phyloP scores from a whole-genome alignment of 2,329 filamentous ascomycete species.

The Orbilia javanica region DNA sequence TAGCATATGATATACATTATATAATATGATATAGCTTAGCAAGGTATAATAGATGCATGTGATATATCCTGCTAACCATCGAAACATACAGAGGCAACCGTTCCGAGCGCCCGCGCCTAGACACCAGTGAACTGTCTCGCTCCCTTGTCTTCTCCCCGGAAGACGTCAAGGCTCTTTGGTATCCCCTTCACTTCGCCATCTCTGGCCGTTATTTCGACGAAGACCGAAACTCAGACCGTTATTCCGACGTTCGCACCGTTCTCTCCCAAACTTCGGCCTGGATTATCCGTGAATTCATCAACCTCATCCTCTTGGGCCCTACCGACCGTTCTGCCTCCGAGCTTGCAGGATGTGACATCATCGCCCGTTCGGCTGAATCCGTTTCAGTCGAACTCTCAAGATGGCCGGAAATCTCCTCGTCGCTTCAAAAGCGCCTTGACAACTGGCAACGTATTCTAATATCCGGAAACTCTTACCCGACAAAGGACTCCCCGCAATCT shows the following conservation, averaged over 20 bases:
- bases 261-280: slow-evolving; percentile 53
- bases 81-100: slow-evolving; percentile 24
- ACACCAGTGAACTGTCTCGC: slow-evolving; percentile 51
- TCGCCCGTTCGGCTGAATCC: slow-evolving; percentile 45
- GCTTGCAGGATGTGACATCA: slow-evolving; percentile 53
- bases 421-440: slow-evolving; percentile 53
- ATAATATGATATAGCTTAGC: neutral
- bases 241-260: slow-evolving; percentile 49
- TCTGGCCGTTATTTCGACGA: slow-evolving; percentile 57
- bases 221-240: slow-evolving; percentile 49
- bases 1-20: neutral
- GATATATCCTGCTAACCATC: neutral
- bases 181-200: slow-evolving; percentile 55
- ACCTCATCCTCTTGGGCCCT: slow-evolving; percentile 51
- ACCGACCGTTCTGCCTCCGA: slow-evolving; percentile 39
- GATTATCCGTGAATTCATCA: slow-evolving; percentile 56
- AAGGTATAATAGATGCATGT: too few relatives aligned
- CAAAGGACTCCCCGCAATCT: slow-evolving; percentile 50
- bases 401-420: slow-evolving; percentile 57
- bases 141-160: slow-evolving; percentile 54
- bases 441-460: slow-evolving; percentile 48
- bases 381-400: slow-evolving; percentile 37
- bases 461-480: slow-evolving; percentile 47
- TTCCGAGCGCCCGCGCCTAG: slow-evolving; percentile 39
- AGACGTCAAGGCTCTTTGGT: slow-evolving; percentile 57